phyloP scores from a whole-genome alignment of 345 rosid genomes.

The Eucalyptus rudis region DNA sequence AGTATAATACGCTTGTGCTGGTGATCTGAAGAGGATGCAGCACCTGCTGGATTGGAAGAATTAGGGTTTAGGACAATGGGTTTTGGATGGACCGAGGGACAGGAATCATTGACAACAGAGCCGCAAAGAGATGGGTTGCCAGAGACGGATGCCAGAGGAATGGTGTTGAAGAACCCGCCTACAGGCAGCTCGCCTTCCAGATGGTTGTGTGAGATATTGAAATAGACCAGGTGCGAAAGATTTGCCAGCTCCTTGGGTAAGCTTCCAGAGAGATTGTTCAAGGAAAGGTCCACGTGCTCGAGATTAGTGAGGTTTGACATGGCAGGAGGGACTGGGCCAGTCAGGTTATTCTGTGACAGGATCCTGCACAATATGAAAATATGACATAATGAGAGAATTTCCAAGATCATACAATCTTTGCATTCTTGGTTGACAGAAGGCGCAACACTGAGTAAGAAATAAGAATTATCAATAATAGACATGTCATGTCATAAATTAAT shows the following conservation, averaged over 20 bases:
- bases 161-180: conserved; percentile 88
- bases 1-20: conserved; percentile 56
- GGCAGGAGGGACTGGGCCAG: conserved; percentile 57
- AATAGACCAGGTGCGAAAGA: conserved; percentile 50
- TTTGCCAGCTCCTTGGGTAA: conserved; percentile 71
- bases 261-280: conserved; percentile 53
- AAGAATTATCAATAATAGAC: not conserved
- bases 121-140: conserved; percentile 91
- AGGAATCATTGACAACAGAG: conserved; percentile 66
- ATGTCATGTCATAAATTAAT: not conserved
- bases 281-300: conserved; percentile 57
- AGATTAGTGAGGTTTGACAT: conserved; percentile 53
- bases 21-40: conserved; percentile 15
- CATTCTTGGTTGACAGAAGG: not conserved
- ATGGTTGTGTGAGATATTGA: conserved; percentile 75
- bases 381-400: not conserved
- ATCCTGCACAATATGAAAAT: conserved; percentile 23
- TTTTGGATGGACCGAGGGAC: conserved; percentile 78
- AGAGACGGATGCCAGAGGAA: conserved; percentile 54
- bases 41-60: conserved; percentile 28
- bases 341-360: conserved; percentile 54
- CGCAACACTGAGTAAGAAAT: not conserved
- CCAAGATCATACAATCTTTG: not conserved
- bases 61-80: conserved; percentile 97
- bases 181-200: conserved; percentile 81